Percentiles rank a stretch among this genome's conserved stretches.
These are phyloP conservation scores for Chlamydomonas sp. DNA, from an alignment of 139 green algal genomes.

Conservation along the genomic window DNA sequence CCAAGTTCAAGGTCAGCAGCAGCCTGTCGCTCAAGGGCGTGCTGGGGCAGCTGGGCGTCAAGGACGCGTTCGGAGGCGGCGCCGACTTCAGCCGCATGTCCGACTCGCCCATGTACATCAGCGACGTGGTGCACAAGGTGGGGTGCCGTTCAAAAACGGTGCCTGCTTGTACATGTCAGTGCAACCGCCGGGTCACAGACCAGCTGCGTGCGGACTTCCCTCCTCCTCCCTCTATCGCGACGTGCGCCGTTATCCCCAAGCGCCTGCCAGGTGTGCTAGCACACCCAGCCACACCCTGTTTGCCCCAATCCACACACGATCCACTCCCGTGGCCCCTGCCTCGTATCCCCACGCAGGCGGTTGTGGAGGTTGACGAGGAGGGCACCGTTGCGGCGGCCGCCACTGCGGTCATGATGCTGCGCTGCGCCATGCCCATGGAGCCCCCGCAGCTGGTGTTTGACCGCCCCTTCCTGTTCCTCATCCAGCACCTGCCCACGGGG, in stretches of 20 bases:
- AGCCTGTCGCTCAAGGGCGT: background rate
- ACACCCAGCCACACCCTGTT: no score
- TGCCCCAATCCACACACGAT: no score
- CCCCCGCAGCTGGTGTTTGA: slow-evolving; percentile 14
- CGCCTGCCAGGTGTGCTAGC: no score
- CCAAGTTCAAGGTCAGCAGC: slow-evolving; percentile 36
- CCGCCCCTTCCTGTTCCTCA: slow-evolving; percentile 39
- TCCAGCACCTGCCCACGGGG: slow-evolving; percentile 15
- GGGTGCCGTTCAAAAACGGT: background rate
- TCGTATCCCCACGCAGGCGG: background rate
- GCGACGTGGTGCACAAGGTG: slow-evolving; percentile 37
- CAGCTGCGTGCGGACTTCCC: background rate
- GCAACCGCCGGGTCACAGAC: background rate
- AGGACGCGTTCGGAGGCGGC: background rate
- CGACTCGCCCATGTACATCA: background rate
- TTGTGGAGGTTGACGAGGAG: slow-evolving; percentile 39
- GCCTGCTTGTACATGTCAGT: background rate
- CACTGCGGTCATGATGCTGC: slow-evolving; percentile 17
- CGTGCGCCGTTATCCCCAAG: no score
- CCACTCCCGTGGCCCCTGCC: background rate
- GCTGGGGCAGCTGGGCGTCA: slow-evolving; percentile 17
- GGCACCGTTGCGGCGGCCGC: slow-evolving; percentile 29
- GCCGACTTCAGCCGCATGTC: slow-evolving; percentile 29
- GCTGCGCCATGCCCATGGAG: background rate
- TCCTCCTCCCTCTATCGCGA: background rate